Evolutionary conservation across 106 monocot species (phyloP).

Genomic region (Dioscorea dumetorum): DNA sequence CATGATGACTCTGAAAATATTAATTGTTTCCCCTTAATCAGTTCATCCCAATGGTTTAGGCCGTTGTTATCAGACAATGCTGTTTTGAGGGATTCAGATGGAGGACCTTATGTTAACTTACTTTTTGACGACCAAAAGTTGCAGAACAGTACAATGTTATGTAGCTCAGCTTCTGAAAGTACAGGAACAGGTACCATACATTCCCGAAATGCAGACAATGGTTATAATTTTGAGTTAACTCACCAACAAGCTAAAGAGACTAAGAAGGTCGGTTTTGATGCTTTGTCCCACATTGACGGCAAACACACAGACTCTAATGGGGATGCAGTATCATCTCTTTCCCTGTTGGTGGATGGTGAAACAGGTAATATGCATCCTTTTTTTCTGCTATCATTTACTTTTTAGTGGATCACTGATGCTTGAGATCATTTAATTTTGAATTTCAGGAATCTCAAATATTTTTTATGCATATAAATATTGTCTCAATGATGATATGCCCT

Average conservation of each 20-base stretch:
- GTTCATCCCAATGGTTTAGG: slow-evolving; percentile 14
- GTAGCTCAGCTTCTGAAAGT: slow-evolving; percentile 1
- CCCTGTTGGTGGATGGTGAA: slow-evolving; percentile 15
- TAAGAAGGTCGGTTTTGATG: not conserved
- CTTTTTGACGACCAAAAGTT: slow-evolving; percentile 19
- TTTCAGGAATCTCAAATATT: slow-evolving; percentile 9
- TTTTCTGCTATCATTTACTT: not conserved
- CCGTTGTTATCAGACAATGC: slow-evolving; percentile 4
- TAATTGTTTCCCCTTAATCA: not conserved
- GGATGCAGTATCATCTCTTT: slow-evolving; percentile 7
- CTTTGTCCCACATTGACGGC: not conserved
- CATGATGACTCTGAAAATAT: slow-evolving; percentile 4
- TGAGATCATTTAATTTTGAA: not conserved
- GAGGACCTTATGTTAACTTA: slow-evolving; percentile 10
- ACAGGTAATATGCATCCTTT: slow-evolving; percentile 2
- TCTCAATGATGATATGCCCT: not conserved
- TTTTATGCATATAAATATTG: not conserved
- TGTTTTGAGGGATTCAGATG: slow-evolving; percentile 6
- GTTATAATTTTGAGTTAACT: slow-evolving; percentile 3
- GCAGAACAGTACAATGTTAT: slow-evolving; percentile 7
- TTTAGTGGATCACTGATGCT: not conserved
- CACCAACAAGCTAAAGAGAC: not conserved
- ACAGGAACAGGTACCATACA: not conserved
- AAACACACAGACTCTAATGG: slow-evolving; percentile 4
- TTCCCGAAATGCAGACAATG: slow-evolving; percentile 5